Evolutionary conservation across 352 stramenopile species (phyloP).

Genomic region (Phytophthora pistaciae): DNA sequence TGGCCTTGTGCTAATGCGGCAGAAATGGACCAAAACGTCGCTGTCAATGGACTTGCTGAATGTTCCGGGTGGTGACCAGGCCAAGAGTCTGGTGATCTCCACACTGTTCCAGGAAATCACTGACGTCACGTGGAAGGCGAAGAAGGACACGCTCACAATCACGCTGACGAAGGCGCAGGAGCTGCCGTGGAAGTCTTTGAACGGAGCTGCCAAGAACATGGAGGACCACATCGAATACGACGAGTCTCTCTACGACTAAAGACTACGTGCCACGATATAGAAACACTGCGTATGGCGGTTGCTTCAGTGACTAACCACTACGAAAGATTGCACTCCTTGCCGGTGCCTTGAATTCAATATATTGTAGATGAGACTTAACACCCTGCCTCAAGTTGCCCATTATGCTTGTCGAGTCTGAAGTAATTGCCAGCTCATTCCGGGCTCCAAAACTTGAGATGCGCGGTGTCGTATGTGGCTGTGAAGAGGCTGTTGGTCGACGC

Average conservation of each 20-base stretch:
- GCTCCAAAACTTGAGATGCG: constrained; percentile 77
- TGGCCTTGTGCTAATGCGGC: neutral
- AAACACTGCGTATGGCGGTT: neutral
- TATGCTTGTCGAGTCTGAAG: constrained; percentile 11
- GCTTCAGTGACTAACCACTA: constrained; percentile 1
- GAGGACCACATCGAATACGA: constrained; percentile 90
- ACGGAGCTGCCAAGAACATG: constrained; percentile 83
- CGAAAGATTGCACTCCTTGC: neutral
- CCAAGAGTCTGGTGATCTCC: constrained; percentile 80
- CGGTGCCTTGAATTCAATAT: constrained; percentile 27
- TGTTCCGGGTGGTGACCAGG: constrained; percentile 38
- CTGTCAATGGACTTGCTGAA: constrained; percentile 76
- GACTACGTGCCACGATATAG: constrained; percentile 1
- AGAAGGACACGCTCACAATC: constrained; percentile 73
- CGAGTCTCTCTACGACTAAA: constrained; percentile 80
- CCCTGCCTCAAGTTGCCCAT: constrained; percentile 14
- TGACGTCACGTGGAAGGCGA: constrained; percentile 64
- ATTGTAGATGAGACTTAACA: constrained; percentile 30
- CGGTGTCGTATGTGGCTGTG: constrained; percentile 72
- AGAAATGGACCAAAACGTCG: constrained; percentile 87
- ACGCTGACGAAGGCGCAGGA: constrained; percentile 71
- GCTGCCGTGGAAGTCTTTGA: constrained; percentile 81
- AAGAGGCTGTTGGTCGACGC: constrained; percentile 54
- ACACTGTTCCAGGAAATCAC: constrained; percentile 77
- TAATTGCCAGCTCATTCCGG: constrained; percentile 44